phyloP scores from a whole-genome alignment of 1,284 basidiomycete genomes.

The Singerocomus rubriflavus region DNA sequence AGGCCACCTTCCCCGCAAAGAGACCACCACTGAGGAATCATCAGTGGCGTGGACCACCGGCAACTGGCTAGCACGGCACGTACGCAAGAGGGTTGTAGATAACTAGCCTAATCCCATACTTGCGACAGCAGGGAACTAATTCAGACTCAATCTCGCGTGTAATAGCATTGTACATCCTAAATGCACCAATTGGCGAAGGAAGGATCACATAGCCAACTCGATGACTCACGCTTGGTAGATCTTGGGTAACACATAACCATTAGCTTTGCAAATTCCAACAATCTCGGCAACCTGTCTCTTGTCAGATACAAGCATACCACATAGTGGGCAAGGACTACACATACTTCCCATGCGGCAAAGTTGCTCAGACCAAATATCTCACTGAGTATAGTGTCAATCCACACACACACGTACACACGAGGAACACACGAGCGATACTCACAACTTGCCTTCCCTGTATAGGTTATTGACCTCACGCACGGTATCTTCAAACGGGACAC shows the following conservation, averaged over 20 bases:
- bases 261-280: slow-evolving; percentile 47
- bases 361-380: slow-evolving; percentile 33
- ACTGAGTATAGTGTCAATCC: slow-evolving; percentile 5
- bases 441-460: slow-evolving; percentile 39
- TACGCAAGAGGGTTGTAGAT: slow-evolving; percentile 39
- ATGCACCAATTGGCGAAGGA: background rate
- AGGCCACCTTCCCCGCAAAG: slow-evolving; percentile 40
- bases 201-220: too few species aligned
- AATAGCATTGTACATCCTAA: slow-evolving; percentile 51
- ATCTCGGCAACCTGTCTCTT: slow-evolving; percentile 49
- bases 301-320: background rate
- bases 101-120: slow-evolving; percentile 52
- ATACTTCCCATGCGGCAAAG: slow-evolving; percentile 28
- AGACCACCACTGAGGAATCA: slow-evolving; percentile 12
- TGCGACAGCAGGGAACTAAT: slow-evolving; percentile 53
- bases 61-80: slow-evolving; percentile 2
- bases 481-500: slow-evolving; percentile 48
- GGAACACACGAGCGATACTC: slow-evolving; percentile 1
- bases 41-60: background rate
- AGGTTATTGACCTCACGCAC: slow-evolving; percentile 46
- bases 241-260: slow-evolving; percentile 49
- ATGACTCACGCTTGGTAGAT: slow-evolving; percentile 47
- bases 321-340: background rate
- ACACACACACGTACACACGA: background rate
- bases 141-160: slow-evolving; percentile 53